phyloP scores from a whole-genome alignment of 176 grass and related monocot species.

The Triticum timopheevii region DNA sequence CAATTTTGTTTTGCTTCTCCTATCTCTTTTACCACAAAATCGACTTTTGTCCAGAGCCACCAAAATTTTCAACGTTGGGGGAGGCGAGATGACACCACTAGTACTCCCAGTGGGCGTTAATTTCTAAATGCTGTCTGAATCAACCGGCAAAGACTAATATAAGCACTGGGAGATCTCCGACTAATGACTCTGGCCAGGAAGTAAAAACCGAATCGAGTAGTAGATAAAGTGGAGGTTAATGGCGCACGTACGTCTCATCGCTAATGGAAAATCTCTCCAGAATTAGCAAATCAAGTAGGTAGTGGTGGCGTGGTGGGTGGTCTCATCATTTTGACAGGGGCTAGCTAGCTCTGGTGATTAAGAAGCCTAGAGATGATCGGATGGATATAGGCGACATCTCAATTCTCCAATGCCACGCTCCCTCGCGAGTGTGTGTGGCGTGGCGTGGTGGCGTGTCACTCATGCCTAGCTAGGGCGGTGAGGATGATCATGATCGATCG shows the following conservation, averaged over 20 bases:
- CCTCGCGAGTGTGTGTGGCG: neutral
- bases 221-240: slow-evolving; percentile 20
- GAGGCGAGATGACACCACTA: slow-evolving; percentile 18
- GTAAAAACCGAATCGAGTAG: neutral
- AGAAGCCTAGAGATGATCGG: neutral
- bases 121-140: neutral
- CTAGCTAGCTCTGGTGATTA: neutral
- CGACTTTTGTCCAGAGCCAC: neutral
- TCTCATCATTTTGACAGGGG: neutral
- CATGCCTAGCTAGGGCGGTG: neutral
- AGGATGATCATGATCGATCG: slow-evolving; percentile 7
- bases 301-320: neutral
- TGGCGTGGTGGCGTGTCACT: neutral
- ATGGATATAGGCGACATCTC: slow-evolving; percentile 20
- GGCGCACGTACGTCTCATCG: slow-evolving; percentile 11
- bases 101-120: neutral
- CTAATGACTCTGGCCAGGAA: neutral
- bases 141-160: neutral
- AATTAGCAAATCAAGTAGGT: neutral
- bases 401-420: slow-evolving; percentile 2
- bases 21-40: neutral
- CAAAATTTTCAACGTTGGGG: slow-evolving; percentile 21
- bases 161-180: neutral
- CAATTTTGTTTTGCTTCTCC: too few relatives aligned
- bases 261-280: neutral